Base-by-base conservation (phyloP, 371 early-diverging fungal species). In the Lichtheimia ramosa region DNA sequence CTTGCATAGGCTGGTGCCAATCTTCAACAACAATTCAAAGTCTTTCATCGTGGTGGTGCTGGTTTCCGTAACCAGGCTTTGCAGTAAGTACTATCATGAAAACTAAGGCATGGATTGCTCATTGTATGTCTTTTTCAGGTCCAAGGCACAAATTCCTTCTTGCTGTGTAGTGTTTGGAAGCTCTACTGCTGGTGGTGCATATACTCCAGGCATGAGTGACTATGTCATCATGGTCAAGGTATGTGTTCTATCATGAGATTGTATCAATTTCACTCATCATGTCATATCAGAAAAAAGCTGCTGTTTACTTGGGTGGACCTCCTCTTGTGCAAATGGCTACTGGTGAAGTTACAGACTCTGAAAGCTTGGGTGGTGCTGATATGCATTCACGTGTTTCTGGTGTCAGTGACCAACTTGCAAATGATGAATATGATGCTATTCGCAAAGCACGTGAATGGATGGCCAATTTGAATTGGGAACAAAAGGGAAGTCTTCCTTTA, bases 111-210 rank as follows among this genome's bases (percentile, higher is more conserved):
- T 13, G 7, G 7, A 18, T 6, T 21, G 1, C 16, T 53, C 41
- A 51, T 24, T 48, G 10, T 43, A 18, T 21, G 8, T 18, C 27
- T 21, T 43, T 41, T 53, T 43, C 63, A 89, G 90, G 66, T 87
- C 89, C 49, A 90, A 89, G 59, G 74, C 77, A 7, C 84, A 82
- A 43, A 71, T 90, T 13, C 91, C 91, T 5, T 84, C 88, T 0
- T 86, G 80, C 50, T 82, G 83, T 49, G 81, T 90, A 13, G 89
- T 89, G 6, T 89, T 90, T 71, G 91, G 91, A 40, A 88, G 83
- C 43, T 84, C 89, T n/a, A 90, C 91, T 3, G 91, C 91, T 5
- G 91, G 91, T 27, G 91, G 91, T 40, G 91, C 91, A 7, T 90
- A 90, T 58, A 77, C 81, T 41, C 89, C 89, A 28, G 88, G 86